A percentile compares a stretch with the other conserved stretches of the same genome.
Conservation (phyloP, 345 rosid genomes). For the Populus tremula region DNA sequence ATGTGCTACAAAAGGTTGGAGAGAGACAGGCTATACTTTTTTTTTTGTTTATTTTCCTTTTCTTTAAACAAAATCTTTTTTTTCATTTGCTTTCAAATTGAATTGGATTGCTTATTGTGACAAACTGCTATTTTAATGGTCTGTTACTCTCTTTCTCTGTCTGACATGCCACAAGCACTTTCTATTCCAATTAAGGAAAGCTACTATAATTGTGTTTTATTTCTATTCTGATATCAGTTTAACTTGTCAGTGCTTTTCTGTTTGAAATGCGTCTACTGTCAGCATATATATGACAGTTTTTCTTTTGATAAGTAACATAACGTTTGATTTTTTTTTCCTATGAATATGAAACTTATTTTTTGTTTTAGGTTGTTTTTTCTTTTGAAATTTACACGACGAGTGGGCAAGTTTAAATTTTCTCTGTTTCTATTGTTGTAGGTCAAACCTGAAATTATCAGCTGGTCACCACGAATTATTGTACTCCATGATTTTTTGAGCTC, state of each 20-base stretch:
- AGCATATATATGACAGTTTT: background rate
- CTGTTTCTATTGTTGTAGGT: constrained; percentile 53
- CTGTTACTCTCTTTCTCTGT: no score
- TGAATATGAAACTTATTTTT: background rate
- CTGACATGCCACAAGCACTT: no score
- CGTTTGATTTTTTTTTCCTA: no score
- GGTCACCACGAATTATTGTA: constrained; percentile 86
- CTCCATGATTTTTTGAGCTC: constrained; percentile 79
- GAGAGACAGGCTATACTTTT: background rate
- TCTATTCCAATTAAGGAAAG: no score
- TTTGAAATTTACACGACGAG: background rate
- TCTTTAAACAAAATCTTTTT: no score
- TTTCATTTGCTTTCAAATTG: no score
- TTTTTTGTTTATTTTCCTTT: background rate
- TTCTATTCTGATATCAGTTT: background rate
- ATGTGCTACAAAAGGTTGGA: background rate
- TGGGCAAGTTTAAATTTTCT: background rate
- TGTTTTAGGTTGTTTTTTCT: background rate
- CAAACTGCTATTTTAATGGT: no score
- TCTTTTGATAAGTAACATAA: no score
- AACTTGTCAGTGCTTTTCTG: background rate
- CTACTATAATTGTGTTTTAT: background rate
- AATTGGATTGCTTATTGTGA: no score
- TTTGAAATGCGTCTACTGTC: background rate
- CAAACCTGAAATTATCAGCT: constrained; percentile 86